These are phyloP conservation scores for Saitozyma sp. DNA, from an alignment of 768 basidiomycete species.

Conservation along the genomic window DNA sequence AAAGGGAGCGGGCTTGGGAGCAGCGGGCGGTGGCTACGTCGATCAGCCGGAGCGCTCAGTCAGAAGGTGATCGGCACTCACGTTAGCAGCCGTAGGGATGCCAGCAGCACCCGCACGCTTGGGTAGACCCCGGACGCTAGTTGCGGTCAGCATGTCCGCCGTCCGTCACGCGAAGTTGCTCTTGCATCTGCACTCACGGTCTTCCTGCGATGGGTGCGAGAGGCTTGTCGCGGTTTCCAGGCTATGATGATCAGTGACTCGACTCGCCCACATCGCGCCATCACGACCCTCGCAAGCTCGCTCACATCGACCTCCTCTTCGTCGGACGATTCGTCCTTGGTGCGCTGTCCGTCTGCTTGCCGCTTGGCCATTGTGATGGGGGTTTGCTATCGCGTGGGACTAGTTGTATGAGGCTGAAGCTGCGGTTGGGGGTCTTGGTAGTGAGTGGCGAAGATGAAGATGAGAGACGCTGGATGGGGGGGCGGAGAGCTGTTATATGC, in stretches of 20 bases:
- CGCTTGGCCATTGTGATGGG: constrained; percentile 51
- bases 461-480: no score
- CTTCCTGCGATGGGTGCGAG: constrained; percentile 39
- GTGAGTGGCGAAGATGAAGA: no score
- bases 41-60: neutral
- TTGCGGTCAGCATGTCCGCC: constrained; percentile 7
- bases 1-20: constrained; percentile 14
- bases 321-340: constrained; percentile 41
- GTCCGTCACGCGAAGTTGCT: no score
- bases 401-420: no score
- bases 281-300: neutral
- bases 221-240: constrained; percentile 24
- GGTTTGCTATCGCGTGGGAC: no score
- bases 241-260: constrained; percentile 15
- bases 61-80: neutral
- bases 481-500: no score
- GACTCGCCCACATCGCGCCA: neutral
- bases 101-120: constrained; percentile 28
- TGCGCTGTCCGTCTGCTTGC: constrained; percentile 45
- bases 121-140: constrained; percentile 47
- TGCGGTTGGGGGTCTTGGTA: no score
- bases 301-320: constrained; percentile 37
- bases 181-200: no score
- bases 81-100: constrained; percentile 1
- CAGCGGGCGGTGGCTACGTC: neutral